These are phyloP conservation scores for Warburgia ugandensis DNA, from an alignment of 164 flowering plant genomes.

Conservation along the genomic window DNA sequence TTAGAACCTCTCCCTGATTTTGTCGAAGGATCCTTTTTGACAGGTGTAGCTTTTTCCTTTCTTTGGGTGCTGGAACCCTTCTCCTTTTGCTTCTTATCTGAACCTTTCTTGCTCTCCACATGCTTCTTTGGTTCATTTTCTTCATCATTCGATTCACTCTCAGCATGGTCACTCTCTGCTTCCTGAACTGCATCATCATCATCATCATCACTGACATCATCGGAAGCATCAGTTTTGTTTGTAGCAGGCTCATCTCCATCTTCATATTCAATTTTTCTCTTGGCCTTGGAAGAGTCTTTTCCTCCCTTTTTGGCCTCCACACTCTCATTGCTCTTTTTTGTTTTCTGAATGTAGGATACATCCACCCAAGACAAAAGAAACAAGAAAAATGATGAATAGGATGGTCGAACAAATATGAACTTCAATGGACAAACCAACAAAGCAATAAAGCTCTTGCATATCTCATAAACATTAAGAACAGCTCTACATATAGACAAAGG, in stretches of 20 bases:
- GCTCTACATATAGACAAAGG: too few species aligned
- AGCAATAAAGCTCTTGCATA: too few species aligned
- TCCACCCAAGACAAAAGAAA: too few species aligned
- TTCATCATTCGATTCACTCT: conserved; percentile 22
- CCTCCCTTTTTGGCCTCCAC: conserved; percentile 9
- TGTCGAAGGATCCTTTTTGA: conserved; percentile 9
- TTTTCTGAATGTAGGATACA: too few species aligned
- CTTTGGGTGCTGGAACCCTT: conserved; percentile 6
- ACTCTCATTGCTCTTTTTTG: conserved; percentile 9
- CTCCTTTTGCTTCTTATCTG: conserved; percentile 12
- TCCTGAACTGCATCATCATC: conserved; percentile 17
- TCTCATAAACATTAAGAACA: too few species aligned
- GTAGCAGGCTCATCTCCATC: conserved; percentile 14
- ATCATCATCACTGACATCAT: conserved; percentile 30
- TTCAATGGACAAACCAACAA: too few species aligned
- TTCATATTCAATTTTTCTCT: conserved; percentile 25
- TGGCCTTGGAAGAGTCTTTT: conserved; percentile 3
- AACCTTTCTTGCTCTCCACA: conserved; percentile 9
- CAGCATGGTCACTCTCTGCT: conserved; percentile 18
- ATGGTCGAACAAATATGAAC: too few species aligned
- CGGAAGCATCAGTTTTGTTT: not conserved
- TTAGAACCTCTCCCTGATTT: conserved; percentile 5
- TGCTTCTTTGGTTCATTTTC: conserved; percentile 7
- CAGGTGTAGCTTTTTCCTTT: conserved; percentile 28
- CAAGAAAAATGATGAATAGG: too few species aligned